Base-by-base conservation (phyloP, 202 grass and related monocot genomes). In the Zoysia matrella region DNA sequence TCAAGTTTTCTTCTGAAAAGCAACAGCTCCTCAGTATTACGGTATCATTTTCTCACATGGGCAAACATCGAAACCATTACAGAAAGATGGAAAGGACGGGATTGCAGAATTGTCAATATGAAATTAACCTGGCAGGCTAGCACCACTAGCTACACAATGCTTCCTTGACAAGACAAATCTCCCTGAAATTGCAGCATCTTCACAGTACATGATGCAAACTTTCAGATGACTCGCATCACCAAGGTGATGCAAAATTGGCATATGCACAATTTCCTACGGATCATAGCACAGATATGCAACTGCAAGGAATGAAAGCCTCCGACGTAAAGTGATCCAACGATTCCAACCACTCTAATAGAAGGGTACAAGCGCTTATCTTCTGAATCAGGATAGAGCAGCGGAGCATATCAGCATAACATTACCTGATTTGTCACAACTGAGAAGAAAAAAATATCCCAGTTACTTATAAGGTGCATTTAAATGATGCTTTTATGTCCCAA, bases 1-100 rank as follows among this genome's bases (percentile, higher is more conserved):
- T 12, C 8, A 0, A 51, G 45, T 86, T 67, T 79, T 76, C 36
- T 18, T n/a, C 57, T 72, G 11, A 42, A 82, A 65, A 49, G 7
- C 6, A 18, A 7, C 0, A 51, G 5, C 30, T 1, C 30, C 45
- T 13, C 4, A 22, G 51, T 61, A 49, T 72, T 51, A 15, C 36
- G 45, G 8, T 72, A 39, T 46, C 44, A 5, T 62, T 30, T 61
- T 62, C 7, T 36, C 8, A 36, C 18, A 62, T 8, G 60, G 57
- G 8, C 11, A 40, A 63, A 11, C 60, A 36, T 10, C 22, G 0
- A 18, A 61, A 36, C 30, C 30, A 36, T 36, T 61, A 61, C 0
- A 0, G 14, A 6, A n/a, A 62, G 15, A 18, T 4, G 2, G 8
- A 36, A 62, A 62, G 30, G 8, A 62, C 58, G 8, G 2, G 36